Evolutionary conservation across 352 stramenopile genomes (phyloP), one percentile per base, ranked within the genome.

Genomic region (Globisporangium spinosum): DNA sequence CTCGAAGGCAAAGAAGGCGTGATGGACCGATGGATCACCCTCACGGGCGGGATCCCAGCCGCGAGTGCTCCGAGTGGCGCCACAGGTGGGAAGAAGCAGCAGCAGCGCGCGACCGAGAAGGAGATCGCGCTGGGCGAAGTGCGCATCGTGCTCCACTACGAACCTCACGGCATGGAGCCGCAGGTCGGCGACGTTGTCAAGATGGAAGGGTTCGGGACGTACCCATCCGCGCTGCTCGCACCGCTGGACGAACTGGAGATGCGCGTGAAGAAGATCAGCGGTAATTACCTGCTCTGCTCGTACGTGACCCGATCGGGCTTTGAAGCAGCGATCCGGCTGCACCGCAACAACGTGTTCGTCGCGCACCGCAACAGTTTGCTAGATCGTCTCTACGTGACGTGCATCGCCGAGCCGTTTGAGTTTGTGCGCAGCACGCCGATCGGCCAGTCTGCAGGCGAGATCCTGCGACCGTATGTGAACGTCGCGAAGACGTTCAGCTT

Each of bases 321-420:
- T 60, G 76, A 89, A 53, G 86, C 70, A 9, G 58, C 70, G 27
- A 59, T 94, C 47, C 84, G 84, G 3, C 72, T 91, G 64, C 86
- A 94, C 63, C 83, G 86, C 58, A 91, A 94, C 71, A 88, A 78
- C 29, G 84, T 94, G 15, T 94, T 91, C 65, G 86, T 94, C 43
- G 72, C 76, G 55, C 84, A 94, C 60, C 83, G 86, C 47, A 80
- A 80, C 58, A 94, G 83, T 66, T 59, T 91, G 3, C 69, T 89
- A 2, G 84, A 94, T 65, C 80, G 83, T 20, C 67, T 92, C 15
- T 94, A 92, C 66, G 82, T 90, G 67, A 67, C 70, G 32, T 89
- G 79, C 51, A 70, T 94, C 35, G 77, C 83, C 25, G 77, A 89
- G 73, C 86, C 84, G 60, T 77, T 92, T 58, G 83, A 91, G 72